phyloP scores from a whole-genome alignment of 306 rosid species.

The Gastrolobium villosum region DNA sequence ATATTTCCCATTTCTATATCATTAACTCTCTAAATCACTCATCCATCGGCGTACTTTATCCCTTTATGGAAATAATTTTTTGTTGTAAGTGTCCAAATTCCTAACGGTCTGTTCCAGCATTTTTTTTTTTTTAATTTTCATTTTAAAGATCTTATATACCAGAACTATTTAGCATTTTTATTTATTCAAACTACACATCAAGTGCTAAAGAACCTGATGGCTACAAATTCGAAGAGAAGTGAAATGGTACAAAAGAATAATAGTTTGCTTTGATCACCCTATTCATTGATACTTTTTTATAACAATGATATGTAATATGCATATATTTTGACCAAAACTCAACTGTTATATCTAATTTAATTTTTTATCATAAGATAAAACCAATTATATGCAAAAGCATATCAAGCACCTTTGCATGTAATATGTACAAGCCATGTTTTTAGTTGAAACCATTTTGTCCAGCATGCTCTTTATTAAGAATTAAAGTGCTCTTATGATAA shows the following conservation, averaged over 20 bases:
- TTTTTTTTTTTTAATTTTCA: too few relatives aligned
- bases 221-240: neutral
- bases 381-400: neutral
- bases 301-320: neutral
- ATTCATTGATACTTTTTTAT: neutral
- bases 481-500: neutral
- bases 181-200: too few relatives aligned
- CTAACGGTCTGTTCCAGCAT: too few relatives aligned
- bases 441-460: neutral
- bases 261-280: neutral
- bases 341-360: neutral
- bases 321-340: neutral
- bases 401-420: neutral
- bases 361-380: neutral
- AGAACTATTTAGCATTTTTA: too few relatives aligned
- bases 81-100: too few relatives aligned
- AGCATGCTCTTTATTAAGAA: neutral
- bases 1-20: too few relatives aligned
- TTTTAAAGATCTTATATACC: too few relatives aligned
- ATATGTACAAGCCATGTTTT: neutral
- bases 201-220: too few relatives aligned
- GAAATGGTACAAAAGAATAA: constrained; percentile 2
- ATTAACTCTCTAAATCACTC: too few relatives aligned
- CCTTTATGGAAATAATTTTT: too few relatives aligned
- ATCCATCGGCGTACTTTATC: too few relatives aligned